Percentiles rank a stretch among this genome's conserved stretches.
Conservation (phyloP, 345 rosid genomes). For the Cochlearia excelsa region DNA sequence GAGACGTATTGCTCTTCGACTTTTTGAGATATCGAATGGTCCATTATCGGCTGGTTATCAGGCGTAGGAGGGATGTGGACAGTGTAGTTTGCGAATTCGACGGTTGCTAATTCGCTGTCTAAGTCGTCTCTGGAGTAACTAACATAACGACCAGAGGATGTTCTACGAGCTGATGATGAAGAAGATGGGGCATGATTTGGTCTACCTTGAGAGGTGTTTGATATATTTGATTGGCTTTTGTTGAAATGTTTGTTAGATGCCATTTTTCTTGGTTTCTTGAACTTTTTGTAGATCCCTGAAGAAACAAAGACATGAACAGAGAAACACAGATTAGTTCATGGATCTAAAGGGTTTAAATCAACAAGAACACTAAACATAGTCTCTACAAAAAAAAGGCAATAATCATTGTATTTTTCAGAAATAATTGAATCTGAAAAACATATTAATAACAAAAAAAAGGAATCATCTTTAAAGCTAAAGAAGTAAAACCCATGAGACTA, state of each 20-base stretch:
- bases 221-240: conserved; percentile 56
- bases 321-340: conserved; percentile 23
- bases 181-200: conserved; percentile 55
- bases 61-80: conserved; percentile 96
- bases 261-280: conserved; percentile 38
- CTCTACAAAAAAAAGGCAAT: not conserved
- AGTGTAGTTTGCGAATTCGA: conserved; percentile 73
- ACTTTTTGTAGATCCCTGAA: conserved; percentile 40
- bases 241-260: conserved; percentile 59
- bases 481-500: not conserved
- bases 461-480: conserved; percentile 21
- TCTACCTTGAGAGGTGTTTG: conserved; percentile 50
- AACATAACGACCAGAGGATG: conserved; percentile 80
- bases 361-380: conserved; percentile 9
- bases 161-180: conserved; percentile 73
- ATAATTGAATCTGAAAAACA: not conserved
- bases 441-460: conserved; percentile 4
- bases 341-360: conserved; percentile 18
- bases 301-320: not conserved
- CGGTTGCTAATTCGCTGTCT: conserved; percentile 77
- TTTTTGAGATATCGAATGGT: conserved; percentile 83
- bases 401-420: not conserved
- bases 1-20: conserved; percentile 98
- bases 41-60: conserved; percentile 83
- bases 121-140: conserved; percentile 94